These are phyloP conservation scores for Omphalotus olearius DNA, from an alignment of 1,284 basidiomycete genomes.

Conservation along the genomic window DNA sequence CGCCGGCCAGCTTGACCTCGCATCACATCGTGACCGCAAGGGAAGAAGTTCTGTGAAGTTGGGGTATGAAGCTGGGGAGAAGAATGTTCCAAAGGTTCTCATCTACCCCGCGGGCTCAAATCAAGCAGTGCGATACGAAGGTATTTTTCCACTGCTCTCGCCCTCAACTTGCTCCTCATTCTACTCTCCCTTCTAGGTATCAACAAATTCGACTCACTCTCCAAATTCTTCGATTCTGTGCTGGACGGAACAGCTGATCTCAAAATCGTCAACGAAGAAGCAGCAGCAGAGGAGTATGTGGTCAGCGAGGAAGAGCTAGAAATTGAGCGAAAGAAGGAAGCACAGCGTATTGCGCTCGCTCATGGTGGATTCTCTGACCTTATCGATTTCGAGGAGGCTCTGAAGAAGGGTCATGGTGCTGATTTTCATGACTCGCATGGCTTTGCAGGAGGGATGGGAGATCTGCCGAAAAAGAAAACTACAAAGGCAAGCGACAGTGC, in stretches of 20 bases:
- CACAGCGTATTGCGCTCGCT: constrained; percentile 45
- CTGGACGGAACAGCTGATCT: constrained; percentile 62
- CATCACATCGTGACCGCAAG: constrained; percentile 63
- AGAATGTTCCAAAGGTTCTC: constrained; percentile 61
- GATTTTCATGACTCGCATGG: constrained; percentile 42
- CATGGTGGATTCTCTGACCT: constrained; percentile 47
- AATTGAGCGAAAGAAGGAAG: constrained; percentile 47
- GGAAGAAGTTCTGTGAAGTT: constrained; percentile 53
- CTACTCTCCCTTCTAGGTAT: constrained; percentile 46
- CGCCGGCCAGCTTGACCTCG: constrained; percentile 61
- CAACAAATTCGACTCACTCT: constrained; percentile 60
- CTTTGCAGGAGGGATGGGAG: constrained; percentile 41
- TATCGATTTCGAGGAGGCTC: constrained; percentile 49
- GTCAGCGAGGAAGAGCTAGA: constrained; percentile 40
- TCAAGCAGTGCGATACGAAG: constrained; percentile 54
- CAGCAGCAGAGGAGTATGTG: constrained; percentile 34
- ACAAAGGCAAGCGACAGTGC: not conserved
- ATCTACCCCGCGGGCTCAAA: constrained; percentile 58
- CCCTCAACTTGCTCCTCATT: constrained; percentile 5
- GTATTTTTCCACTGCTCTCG: constrained; percentile 27
- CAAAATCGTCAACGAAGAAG: constrained; percentile 32
- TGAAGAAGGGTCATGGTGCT: constrained; percentile 38
- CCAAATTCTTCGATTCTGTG: constrained; percentile 65
- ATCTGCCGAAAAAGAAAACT: constrained; percentile 18
- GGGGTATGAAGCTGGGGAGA: constrained; percentile 48